Base-by-base conservation (phyloP, 2,329 filamentous ascomycete genomes). In the Talaromyces funiculosus region DNA sequence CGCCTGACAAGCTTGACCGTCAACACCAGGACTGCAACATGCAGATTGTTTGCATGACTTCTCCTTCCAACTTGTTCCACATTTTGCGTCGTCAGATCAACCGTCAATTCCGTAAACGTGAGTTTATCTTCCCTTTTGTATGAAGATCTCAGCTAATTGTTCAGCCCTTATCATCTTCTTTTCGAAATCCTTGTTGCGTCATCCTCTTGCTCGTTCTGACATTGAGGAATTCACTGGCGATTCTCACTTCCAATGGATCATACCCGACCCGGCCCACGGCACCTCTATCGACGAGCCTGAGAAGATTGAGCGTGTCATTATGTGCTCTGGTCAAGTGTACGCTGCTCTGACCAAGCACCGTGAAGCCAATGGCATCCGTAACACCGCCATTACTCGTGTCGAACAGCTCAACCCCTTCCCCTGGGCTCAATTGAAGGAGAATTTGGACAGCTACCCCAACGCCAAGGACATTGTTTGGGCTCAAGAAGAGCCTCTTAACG, bases 11-110 rank as follows among this genome's bases (percentile, higher is more conserved):
- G 82, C 86, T 97, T 63, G 88, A 95, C 59, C 91, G 94, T 68
- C 94, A 97, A 79, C 94, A 99, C 81, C 94, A 99, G 81, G 94
- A 99, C 80, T 96, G 92, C 84, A 99, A 99, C 81, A 96, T 99
- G 87, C 94, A 99, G 81, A 89, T 99, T 74, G 92, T 88, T 60
- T 96, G 94, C 82, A 92, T 95, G 86, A 99, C 94, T n/a, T 90
- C 89, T 51, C 94, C 94, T 29, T 85, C 93, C 66, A 99, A 99
- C 78, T 78, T 95, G 74, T 99, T 99, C 88, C 94, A 99, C 79
- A 87, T 94, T 67, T 85, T 99, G 65, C 90, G 94, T 75, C 87
- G 94, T 78, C 94, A 99, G 81, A 96, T 99, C 87, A 92, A 97
- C 84, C 87, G 94, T 72, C 93, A 99, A 75, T 99, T 99, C 89